These are phyloP conservation scores for Xylaria nigripes DNA, from an alignment of 495 filamentous ascomycete species.

Conservation along the genomic window DNA sequence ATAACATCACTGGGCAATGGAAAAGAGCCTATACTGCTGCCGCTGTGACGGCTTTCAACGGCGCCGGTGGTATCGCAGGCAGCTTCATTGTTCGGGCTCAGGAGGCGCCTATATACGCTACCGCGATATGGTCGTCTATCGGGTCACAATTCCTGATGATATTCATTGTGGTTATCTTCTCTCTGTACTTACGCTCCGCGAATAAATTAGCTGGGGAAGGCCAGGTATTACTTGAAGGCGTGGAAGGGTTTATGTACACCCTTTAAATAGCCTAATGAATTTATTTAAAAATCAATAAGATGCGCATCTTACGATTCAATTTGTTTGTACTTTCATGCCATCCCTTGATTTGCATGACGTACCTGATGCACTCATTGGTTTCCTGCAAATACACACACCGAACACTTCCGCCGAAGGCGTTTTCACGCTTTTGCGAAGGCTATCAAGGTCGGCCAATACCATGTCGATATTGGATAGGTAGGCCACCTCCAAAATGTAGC, in stretches of 20 bases:
- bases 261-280: constrained; percentile 29
- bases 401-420: too few relatives aligned
- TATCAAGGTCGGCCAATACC: too few relatives aligned
- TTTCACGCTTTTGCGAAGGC: too few relatives aligned
- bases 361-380: too few relatives aligned
- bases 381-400: too few relatives aligned
- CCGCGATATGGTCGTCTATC: constrained; percentile 65
- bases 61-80: constrained; percentile 67
- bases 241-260: constrained; percentile 48
- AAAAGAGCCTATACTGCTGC: constrained; percentile 66
- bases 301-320: too few relatives aligned
- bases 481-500: too few relatives aligned
- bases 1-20: constrained; percentile 65
- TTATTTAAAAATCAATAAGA: background rate
- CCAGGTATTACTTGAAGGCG: constrained; percentile 46
- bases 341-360: too few relatives aligned
- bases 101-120: constrained; percentile 62
- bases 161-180: constrained; percentile 49
- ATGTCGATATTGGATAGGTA: too few relatives aligned
- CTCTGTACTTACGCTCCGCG: constrained; percentile 51
- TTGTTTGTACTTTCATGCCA: too few relatives aligned
- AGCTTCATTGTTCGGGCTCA: constrained; percentile 61
- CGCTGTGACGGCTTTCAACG: constrained; percentile 61
- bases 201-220: constrained; percentile 47
- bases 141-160: constrained; percentile 66